Conservation (phyloP, 1,284 basidiomycete genomes). For the Xanthoconium separans region DNA sequence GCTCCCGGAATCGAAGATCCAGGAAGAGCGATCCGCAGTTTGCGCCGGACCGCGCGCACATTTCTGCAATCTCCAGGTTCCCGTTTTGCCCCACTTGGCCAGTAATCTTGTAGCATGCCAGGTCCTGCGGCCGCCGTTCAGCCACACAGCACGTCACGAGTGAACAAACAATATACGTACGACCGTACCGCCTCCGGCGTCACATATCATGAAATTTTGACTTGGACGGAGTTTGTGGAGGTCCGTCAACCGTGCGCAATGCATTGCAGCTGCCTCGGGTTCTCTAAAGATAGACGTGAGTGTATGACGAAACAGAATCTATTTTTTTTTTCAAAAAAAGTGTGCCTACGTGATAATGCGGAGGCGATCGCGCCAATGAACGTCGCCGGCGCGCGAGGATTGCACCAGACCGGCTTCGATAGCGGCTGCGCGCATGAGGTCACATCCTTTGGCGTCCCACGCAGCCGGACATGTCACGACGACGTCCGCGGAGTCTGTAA, state of each 20-base stretch:
- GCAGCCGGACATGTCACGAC: constrained; percentile 82
- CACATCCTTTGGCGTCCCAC: constrained; percentile 80
- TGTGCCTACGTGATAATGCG: constrained; percentile 67
- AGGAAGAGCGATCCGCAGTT: constrained; percentile 83
- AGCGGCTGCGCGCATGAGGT: constrained; percentile 79
- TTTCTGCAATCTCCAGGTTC: constrained; percentile 80
- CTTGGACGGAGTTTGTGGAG: constrained; percentile 72
- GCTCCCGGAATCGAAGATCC: constrained; percentile 76
- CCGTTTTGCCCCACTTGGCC: constrained; percentile 70
- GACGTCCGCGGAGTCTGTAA: constrained; percentile 70
- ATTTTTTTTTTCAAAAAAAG: not conserved
- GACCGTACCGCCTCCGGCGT: constrained; percentile 81
- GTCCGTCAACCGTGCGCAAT: constrained; percentile 75
- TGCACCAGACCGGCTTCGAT: constrained; percentile 76
- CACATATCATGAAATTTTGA: constrained; percentile 78
- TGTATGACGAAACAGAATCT: not conserved
- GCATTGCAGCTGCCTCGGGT: constrained; percentile 82
- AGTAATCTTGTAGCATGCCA: constrained; percentile 78
- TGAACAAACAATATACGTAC: constrained; percentile 35
- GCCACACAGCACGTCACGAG: constrained; percentile 1
- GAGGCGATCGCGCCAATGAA: constrained; percentile 72
- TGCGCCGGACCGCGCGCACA: constrained; percentile 77
- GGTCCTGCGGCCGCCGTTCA: constrained; percentile 40
- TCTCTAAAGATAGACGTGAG: constrained; percentile 44
- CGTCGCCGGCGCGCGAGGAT: constrained; percentile 66